These are phyloP conservation scores for Populus nigra DNA, from an alignment of 345 rosid species.

Conservation along the genomic window DNA sequence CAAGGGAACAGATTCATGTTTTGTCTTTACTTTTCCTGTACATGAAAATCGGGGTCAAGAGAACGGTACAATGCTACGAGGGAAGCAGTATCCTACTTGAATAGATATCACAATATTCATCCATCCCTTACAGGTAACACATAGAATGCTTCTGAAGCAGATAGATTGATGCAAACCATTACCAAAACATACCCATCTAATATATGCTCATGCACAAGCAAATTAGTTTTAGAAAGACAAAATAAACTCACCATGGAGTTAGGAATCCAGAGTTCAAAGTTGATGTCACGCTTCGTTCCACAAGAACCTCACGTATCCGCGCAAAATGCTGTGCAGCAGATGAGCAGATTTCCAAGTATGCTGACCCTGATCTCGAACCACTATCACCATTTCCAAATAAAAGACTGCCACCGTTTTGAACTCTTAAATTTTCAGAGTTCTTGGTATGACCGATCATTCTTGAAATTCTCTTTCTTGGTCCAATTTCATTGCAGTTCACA, in stretches of 20 bases:
- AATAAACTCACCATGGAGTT: constrained; percentile 80
- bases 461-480: constrained; percentile 69
- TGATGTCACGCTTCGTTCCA: constrained; percentile 85
- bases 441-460: constrained; percentile 58
- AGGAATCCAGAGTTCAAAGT: constrained; percentile 88
- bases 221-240: neutral
- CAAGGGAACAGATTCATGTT: too few species aligned
- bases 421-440: constrained; percentile 50
- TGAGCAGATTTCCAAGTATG: constrained; percentile 78
- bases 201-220: neutral
- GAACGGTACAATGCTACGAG: too few species aligned
- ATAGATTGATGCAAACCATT: neutral
- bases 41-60: too few species aligned
- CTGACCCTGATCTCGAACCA: constrained; percentile 57
- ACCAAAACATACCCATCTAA: neutral
- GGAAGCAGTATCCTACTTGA: too few species aligned
- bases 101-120: neutral
- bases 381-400: constrained; percentile 56
- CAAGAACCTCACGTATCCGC: constrained; percentile 83
- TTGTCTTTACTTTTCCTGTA: too few species aligned
- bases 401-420: constrained; percentile 59
- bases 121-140: too few species aligned
- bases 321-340: constrained; percentile 93
- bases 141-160: neutral
- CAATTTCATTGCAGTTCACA: constrained; percentile 64